Evolutionary conservation across 176 grass and related monocot species (phyloP).

Genomic region (Aegilops longissima): DNA sequence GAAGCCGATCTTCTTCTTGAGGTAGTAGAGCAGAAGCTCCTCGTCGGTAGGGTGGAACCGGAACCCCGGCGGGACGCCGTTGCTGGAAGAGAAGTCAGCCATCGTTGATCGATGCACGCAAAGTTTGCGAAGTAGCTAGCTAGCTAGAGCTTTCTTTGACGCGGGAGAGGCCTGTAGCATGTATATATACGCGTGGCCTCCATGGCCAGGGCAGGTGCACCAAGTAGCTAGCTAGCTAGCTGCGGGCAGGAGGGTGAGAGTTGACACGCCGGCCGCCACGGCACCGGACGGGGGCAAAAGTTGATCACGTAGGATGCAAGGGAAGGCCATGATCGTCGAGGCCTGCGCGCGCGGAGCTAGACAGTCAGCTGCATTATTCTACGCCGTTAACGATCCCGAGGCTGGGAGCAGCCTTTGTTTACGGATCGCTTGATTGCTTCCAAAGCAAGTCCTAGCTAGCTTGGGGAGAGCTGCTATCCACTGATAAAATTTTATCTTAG

Average conservation of each 20-base stretch:
- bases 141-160: constrained; percentile 41
- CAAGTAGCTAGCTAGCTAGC: background rate
- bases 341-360: constrained; percentile 33
- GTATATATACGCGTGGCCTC: constrained; percentile 37
- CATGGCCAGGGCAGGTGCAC: constrained; percentile 21
- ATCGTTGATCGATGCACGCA: constrained; percentile 13
- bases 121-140: background rate
- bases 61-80: constrained; percentile 95
- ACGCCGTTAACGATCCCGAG: constrained; percentile 93
- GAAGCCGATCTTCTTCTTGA: constrained; percentile 90
- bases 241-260: constrained; percentile 20
- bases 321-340: constrained; percentile 47
- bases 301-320: constrained; percentile 76
- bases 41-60: constrained; percentile 98
- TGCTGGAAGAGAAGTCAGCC: constrained; percentile 73
- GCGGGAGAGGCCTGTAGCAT: constrained; percentile 40
- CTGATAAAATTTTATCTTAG: background rate
- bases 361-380: constrained; percentile 54
- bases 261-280: constrained; percentile 98
- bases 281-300: constrained; percentile 77
- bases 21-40: constrained; percentile 94
- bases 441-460: constrained; percentile 55
- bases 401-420: constrained; percentile 44
- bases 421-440: constrained; percentile 52
- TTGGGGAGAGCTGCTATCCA: constrained; percentile 36